These are phyloP conservation scores for Pestalotiopsis sp. DNA, from an alignment of 2,329 filamentous ascomycete species.

Conservation along the genomic window DNA sequence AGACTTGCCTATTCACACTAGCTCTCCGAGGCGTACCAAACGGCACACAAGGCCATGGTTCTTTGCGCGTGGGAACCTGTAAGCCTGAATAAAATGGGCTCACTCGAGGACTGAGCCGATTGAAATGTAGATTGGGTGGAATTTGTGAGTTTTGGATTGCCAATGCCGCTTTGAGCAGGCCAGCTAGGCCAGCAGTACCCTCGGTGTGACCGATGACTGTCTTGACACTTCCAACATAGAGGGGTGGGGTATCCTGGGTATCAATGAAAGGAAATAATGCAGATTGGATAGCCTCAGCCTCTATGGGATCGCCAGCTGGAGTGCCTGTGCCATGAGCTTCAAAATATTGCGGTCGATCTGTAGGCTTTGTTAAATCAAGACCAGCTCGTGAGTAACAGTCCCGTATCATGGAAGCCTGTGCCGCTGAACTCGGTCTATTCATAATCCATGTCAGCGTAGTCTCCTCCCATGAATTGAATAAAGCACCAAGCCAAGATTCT, in stretches of 20 bases:
- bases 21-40: background rate
- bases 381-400: conserved; percentile 31
- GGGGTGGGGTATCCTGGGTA: background rate
- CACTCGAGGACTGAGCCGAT: conserved; percentile 4
- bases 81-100: conserved; percentile 9
- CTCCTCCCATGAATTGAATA: too few species aligned
- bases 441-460: too few species aligned
- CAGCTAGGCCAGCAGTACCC: conserved; percentile 16
- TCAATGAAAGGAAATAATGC: background rate
- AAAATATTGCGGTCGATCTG: conserved; percentile 24
- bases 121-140: conserved; percentile 18
- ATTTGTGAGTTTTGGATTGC: conserved; percentile 8
- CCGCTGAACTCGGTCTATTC: conserved; percentile 31
- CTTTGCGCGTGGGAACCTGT: background rate
- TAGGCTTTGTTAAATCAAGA: conserved; percentile 16
- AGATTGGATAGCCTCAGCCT: conserved; percentile 22
- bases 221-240: conserved; percentile 10
- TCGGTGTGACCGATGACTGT: conserved; percentile 17
- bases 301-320: conserved; percentile 21
- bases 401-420: conserved; percentile 34
- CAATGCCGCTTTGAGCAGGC: conserved; percentile 13
- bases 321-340: conserved; percentile 26
- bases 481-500: too few species aligned
- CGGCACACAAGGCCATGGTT: conserved; percentile 8
- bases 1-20: conserved; percentile 9